Percentiles rank a stretch among this genome's conserved stretches.
Conservation (phyloP, 2,329 filamentous ascomycete species). For the Diaporthe aspalathi region DNA sequence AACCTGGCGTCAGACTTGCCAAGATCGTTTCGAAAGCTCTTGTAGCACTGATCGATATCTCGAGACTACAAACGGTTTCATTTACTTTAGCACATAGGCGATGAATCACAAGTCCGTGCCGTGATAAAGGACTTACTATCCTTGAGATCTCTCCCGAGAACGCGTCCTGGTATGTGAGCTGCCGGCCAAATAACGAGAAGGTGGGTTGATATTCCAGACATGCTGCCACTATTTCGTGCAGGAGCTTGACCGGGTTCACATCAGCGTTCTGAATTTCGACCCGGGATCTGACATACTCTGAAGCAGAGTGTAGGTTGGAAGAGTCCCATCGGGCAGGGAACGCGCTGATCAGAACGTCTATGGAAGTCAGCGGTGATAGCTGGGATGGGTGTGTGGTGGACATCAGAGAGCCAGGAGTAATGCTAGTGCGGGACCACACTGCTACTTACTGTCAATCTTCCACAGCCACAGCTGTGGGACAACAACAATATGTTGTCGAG, state of each 20-base stretch:
- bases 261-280: not conserved
- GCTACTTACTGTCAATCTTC: not conserved
- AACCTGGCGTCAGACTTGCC: constrained; percentile 10
- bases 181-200: not conserved
- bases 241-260: not conserved
- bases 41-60: not conserved
- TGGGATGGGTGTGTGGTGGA: not conserved
- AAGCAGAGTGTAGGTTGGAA: not conserved
- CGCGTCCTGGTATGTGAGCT: constrained; percentile 17
- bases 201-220: constrained; percentile 3
- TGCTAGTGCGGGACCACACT: not conserved
- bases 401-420: not conserved
- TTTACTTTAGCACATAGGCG: not conserved
- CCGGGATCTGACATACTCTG: not conserved
- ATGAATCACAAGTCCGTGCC: too few species aligned
- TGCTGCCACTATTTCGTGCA: not conserved
- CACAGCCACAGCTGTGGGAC: constrained; percentile 5
- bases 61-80: not conserved
- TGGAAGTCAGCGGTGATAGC: not conserved
- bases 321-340: not conserved
- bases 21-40: constrained; percentile 7
- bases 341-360: not conserved
- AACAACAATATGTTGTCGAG: constrained; percentile 4
- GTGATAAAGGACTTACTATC: not conserved
- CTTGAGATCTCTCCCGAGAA: constrained; percentile 17